Evolutionary conservation across 345 rosid species (phyloP).

Genomic region (Anastatica hierochuntica): DNA sequence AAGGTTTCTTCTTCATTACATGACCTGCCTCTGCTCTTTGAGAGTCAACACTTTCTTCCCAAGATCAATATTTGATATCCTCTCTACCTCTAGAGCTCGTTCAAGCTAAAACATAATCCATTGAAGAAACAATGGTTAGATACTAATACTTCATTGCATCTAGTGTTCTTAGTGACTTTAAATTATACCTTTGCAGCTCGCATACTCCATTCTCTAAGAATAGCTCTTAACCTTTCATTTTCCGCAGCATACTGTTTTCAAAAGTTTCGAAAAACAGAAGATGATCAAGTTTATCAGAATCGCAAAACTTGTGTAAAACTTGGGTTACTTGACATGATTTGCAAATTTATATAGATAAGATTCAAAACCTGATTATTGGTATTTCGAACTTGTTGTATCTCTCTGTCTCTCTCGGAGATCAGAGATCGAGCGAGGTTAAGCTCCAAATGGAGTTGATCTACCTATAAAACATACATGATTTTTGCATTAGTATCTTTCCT

Average conservation of each 20-base stretch:
- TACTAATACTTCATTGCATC: no score
- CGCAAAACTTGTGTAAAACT: background rate
- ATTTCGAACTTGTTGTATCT: slow-evolving; percentile 61
- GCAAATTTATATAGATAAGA: background rate
- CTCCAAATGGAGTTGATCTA: slow-evolving; percentile 90
- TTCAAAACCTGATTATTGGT: slow-evolving; percentile 79
- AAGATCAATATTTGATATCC: slow-evolving; percentile 63
- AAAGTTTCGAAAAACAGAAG: background rate
- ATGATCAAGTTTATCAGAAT: background rate
- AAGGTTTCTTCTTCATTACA: background rate
- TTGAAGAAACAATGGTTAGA: no score
- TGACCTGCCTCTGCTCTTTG: slow-evolving; percentile 4
- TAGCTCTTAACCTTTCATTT: slow-evolving; percentile 89
- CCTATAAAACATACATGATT: slow-evolving; percentile 37
- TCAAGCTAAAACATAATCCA: slow-evolving; percentile 42
- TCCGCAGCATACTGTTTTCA: slow-evolving; percentile 74
- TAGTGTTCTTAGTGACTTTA: no score
- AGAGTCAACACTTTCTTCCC: slow-evolving; percentile 44
- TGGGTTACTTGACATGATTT: no score
- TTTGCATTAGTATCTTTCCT: background rate
- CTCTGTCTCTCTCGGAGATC: slow-evolving; percentile 84
- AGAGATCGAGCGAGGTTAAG: slow-evolving; percentile 80
- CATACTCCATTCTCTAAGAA: slow-evolving; percentile 91
- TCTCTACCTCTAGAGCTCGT: slow-evolving; percentile 82
- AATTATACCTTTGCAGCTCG: slow-evolving; percentile 92